phyloP scores from a whole-genome alignment of 73 alveolate species.

The Tetrahymena elliotti region DNA sequence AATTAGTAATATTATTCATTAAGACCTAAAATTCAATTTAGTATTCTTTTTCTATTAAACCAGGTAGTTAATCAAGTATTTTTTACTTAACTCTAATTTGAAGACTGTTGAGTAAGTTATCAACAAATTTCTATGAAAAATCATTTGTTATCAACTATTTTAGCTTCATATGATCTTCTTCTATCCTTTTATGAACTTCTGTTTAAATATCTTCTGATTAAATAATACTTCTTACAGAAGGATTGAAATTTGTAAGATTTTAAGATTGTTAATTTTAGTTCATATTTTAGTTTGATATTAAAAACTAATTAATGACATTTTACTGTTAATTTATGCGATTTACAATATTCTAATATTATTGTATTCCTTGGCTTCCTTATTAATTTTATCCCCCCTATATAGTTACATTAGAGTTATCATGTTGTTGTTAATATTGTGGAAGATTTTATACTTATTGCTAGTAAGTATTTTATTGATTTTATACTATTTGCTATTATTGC shows the following conservation, averaged over 20 bases:
- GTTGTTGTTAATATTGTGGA: no score
- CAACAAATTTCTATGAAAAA: background rate
- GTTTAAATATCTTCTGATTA: background rate
- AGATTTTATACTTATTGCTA: no score
- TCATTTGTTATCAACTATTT: background rate
- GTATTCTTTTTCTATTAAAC: background rate
- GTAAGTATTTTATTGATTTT: no score
- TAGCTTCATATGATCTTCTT: background rate
- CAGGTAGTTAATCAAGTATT: background rate
- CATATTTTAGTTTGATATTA: background rate
- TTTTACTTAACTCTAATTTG: background rate
- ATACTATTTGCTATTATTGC: background rate
- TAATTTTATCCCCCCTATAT: no score
- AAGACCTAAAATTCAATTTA: background rate
- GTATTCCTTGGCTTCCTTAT: background rate
- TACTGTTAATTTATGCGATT: background rate
- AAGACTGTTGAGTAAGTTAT: background rate
- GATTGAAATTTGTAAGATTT: background rate
- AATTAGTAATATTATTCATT: background rate
- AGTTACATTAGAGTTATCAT: background rate
- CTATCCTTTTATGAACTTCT: background rate
- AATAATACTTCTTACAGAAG: background rate
- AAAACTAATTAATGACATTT: background rate
- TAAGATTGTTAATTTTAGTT: background rate
- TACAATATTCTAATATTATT: background rate